Percentiles rank a stretch among this genome's conserved stretches.
These are phyloP conservation scores for Aspergillus sp. DNA, from an alignment of 2,329 filamentous ascomycete genomes.

Conservation along the genomic window DNA sequence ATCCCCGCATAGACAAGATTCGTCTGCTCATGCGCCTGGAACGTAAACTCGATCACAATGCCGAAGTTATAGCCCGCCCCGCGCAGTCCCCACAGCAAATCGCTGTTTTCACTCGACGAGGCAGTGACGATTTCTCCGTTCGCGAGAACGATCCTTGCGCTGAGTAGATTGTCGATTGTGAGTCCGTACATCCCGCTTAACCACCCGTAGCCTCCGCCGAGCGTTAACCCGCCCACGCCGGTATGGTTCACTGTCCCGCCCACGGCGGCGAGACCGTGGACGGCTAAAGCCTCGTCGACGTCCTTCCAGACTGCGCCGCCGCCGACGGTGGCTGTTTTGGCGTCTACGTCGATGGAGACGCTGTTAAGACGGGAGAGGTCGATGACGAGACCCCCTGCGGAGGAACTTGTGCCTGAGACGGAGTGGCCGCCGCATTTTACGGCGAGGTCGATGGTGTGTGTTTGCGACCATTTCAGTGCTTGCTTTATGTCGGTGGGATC, in stretches of 20 bases:
- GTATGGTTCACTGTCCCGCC: constrained; percentile 62
- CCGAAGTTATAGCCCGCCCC: constrained; percentile 47
- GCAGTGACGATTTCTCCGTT: constrained; percentile 35
- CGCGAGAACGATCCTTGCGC: constrained; percentile 38
- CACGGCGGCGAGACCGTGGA: constrained; percentile 56
- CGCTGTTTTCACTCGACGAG: constrained; percentile 44
- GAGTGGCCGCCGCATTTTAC: constrained; percentile 59
- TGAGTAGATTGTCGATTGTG: constrained; percentile 49
- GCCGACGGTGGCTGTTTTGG: constrained; percentile 49
- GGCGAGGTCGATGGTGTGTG: constrained; percentile 50
- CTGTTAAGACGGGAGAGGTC: constrained; percentile 53
- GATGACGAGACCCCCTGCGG: constrained; percentile 55
- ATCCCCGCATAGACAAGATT: constrained; percentile 36
- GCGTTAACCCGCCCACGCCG: constrained; percentile 58
- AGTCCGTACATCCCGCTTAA: constrained; percentile 56
- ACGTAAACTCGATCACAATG: constrained; percentile 43
- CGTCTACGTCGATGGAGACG: constrained; percentile 48
- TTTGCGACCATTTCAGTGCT: constrained; percentile 37
- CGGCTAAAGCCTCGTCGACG: constrained; percentile 46
- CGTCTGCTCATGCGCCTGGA: constrained; percentile 34
- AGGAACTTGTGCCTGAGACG: constrained; percentile 52
- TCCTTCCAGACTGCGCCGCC: constrained; percentile 57
- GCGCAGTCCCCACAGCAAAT: constrained; percentile 49
- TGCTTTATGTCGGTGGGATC: constrained; percentile 3
- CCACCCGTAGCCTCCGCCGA: constrained; percentile 60